Conservation (phyloP, 2,329 filamentous ascomycete genomes). For the Ascosphaera pollenicola region DNA sequence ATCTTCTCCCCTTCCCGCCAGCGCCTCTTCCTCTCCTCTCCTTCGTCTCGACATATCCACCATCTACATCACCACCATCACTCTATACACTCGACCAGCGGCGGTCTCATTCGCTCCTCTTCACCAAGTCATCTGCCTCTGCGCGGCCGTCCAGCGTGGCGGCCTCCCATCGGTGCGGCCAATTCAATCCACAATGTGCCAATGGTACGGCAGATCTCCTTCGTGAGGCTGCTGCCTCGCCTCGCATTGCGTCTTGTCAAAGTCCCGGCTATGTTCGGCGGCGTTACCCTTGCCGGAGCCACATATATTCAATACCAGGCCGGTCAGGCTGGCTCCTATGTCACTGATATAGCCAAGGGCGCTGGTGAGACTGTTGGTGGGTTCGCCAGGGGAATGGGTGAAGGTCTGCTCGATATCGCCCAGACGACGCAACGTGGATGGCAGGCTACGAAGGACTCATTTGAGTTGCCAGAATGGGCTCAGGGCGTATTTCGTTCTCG, state of each 20-base stretch:
- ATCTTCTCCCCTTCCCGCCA: slow-evolving; percentile 13
- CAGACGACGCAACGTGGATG: slow-evolving; percentile 62
- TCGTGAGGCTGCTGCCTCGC: slow-evolving; percentile 52
- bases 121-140: too few relatives aligned
- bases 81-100: too few relatives aligned
- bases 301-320: slow-evolving; percentile 96
- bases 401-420: slow-evolving; percentile 50
- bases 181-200: slow-evolving; percentile 68
- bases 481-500: slow-evolving; percentile 45
- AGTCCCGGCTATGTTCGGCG: slow-evolving; percentile 78
- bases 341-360: slow-evolving; percentile 50
- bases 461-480: slow-evolving; percentile 57
- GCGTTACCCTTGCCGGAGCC: slow-evolving; percentile 62
- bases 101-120: too few relatives aligned
- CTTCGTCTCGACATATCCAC: too few relatives aligned
- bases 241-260: slow-evolving; percentile 75
- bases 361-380: slow-evolving; percentile 50
- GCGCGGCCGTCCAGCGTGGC: slow-evolving; percentile 23
- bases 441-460: slow-evolving; percentile 59
- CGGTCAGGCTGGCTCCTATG: slow-evolving; percentile 57
- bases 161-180: slow-evolving; percentile 52
- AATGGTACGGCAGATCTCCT: slow-evolving; percentile 41
- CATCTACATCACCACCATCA: too few relatives aligned
- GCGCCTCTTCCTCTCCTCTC: too few relatives aligned
- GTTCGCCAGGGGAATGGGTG: slow-evolving; percentile 48